Conservation (phyloP, 1,284 basidiomycete species). For the Vanrija sp. region DNA sequence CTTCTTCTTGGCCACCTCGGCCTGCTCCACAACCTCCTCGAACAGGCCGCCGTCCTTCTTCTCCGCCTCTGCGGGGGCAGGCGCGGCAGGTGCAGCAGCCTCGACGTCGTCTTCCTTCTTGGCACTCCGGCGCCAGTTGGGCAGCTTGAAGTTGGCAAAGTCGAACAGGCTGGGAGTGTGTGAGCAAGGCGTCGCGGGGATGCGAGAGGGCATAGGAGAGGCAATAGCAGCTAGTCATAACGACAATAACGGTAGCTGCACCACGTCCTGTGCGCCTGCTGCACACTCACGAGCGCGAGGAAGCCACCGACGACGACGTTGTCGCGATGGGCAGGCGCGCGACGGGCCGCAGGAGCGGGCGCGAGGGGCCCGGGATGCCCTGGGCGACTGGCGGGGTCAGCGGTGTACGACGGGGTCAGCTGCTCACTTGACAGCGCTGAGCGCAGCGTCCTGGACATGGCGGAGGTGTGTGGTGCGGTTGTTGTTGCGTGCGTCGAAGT, state of each 20-base stretch:
- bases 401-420: neutral
- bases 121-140: constrained; percentile 10
- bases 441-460: constrained; percentile 22
- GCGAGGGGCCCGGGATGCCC: constrained; percentile 14
- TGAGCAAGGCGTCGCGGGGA: neutral
- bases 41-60: constrained; percentile 5
- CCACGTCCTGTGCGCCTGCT: neutral
- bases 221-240: no score
- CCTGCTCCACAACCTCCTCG: constrained; percentile 5
- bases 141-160: constrained; percentile 7
- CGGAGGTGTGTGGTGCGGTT: neutral
- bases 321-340: neutral
- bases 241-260: no score
- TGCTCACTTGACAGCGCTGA: constrained; percentile 10
- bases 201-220: neutral
- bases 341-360: constrained; percentile 4
- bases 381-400: constrained; percentile 14
- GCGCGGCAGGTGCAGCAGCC: neutral
- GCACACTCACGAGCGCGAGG: constrained; percentile 2
- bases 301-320: neutral
- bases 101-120: constrained; percentile 6
- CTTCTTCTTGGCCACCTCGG: constrained; percentile 2
- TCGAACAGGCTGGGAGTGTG: constrained; percentile 6
- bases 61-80: neutral
- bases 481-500: neutral